phyloP scores from a whole-genome alignment of 345 rosid genomes.

The Eucalyptus brandiana region DNA sequence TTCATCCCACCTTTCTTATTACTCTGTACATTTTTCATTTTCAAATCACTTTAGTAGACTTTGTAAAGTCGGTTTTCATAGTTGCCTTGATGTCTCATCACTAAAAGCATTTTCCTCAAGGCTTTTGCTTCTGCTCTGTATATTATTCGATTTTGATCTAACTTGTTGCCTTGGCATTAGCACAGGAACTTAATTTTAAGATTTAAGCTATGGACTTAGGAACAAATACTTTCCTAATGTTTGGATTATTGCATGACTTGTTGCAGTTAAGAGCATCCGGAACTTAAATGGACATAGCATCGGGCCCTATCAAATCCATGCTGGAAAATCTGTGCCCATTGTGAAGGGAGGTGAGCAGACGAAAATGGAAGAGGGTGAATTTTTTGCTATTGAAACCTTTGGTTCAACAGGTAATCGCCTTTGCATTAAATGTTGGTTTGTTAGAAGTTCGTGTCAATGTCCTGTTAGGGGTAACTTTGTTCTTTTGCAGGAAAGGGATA shows the following conservation, averaged over 20 bases:
- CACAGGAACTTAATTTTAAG: neutral
- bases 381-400: slow-evolving; percentile 89
- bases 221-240: neutral
- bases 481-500: slow-evolving; percentile 65
- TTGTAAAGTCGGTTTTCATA: neutral
- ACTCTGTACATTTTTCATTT: neutral
- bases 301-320: slow-evolving; percentile 85
- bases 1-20: neutral
- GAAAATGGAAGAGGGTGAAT: slow-evolving; percentile 98
- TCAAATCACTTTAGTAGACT: neutral
- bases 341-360: slow-evolving; percentile 98
- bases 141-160: neutral
- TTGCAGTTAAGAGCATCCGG: slow-evolving; percentile 78
- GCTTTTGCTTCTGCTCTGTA: neutral
- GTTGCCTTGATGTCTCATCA: neutral
- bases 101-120: neutral
- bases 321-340: slow-evolving; percentile 90
- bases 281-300: slow-evolving; percentile 88
- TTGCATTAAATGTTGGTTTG: neutral
- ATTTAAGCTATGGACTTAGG: neutral
- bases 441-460: neutral
- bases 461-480: neutral
- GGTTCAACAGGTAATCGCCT: slow-evolving; percentile 67
- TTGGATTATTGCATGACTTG: neutral
- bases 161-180: neutral